phyloP scores from a whole-genome alignment of 371 early-diverging fungal species.

The Cokeromyces recurvatus region DNA sequence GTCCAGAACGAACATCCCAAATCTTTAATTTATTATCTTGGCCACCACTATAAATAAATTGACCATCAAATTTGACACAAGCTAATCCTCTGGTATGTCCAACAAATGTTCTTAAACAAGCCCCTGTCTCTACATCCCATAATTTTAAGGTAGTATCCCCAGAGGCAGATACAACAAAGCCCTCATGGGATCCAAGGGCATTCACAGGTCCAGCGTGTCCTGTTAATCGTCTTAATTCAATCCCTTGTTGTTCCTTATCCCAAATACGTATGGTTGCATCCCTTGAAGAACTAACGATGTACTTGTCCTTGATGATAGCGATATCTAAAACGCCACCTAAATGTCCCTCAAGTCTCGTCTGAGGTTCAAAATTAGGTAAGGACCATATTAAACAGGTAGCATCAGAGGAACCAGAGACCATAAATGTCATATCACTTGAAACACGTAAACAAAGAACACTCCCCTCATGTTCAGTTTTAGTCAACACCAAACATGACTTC shows the following conservation, averaged over 20 bases:
- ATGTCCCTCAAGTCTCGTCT: constrained; percentile 52
- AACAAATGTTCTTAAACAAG: constrained; percentile 54
- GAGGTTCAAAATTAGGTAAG: constrained; percentile 33
- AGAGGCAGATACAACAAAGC: constrained; percentile 62
- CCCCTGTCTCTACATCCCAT: constrained; percentile 79
- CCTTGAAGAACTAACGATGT: constrained; percentile 83
- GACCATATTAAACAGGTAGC: constrained; percentile 84
- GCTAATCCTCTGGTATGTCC: constrained; percentile 87
- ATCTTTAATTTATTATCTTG: constrained; percentile 90
- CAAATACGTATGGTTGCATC: constrained; percentile 90
- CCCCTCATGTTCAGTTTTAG: constrained; percentile 76
- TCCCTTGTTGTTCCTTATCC: constrained; percentile 44
- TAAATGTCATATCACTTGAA: constrained; percentile 53
- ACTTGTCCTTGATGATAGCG: constrained; percentile 53
- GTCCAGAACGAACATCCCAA: constrained; percentile 79
- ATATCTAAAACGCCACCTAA: constrained; percentile 72
- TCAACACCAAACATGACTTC: constrained; percentile 46
- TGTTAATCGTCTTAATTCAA: constrained; percentile 53
- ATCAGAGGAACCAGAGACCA: constrained; percentile 92
- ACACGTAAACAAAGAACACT: constrained; percentile 82
- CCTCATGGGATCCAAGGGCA: constrained; percentile 68
- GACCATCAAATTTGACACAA: constrained; percentile 88
- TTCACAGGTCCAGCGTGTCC: constrained; percentile 89
- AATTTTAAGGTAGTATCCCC: constrained; percentile 73
- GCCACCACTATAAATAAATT: constrained; percentile 82